Evolutionary conservation across 495 filamentous ascomycete genomes (phyloP).

Genomic region (Terfezia boudieri): DNA sequence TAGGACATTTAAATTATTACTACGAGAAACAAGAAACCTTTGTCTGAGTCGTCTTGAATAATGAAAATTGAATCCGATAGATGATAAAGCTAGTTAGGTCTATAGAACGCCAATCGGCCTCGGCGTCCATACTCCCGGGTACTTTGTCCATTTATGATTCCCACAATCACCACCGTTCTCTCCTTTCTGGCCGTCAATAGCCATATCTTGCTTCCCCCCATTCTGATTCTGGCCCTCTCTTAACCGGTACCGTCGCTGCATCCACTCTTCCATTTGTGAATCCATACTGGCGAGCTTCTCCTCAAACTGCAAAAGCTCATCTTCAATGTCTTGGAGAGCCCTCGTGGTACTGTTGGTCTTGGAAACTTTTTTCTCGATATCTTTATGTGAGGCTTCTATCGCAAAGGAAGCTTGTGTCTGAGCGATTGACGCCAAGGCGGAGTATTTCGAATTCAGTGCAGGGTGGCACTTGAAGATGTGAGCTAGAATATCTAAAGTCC

Average conservation of each 20-base stretch:
- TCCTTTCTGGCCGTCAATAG: too few species aligned
- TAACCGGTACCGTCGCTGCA: not conserved
- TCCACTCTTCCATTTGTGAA: conserved; percentile 1
- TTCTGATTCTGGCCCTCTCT: too few species aligned
- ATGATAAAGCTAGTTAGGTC: not conserved
- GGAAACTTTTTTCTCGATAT: not conserved
- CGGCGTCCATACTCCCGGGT: conserved; percentile 34
- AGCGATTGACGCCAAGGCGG: conserved; percentile 7
- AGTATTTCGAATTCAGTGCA: conserved; percentile 8
- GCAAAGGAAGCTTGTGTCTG: conserved; percentile 6
- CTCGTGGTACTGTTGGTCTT: conserved; percentile 1
- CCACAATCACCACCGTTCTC: too few species aligned
- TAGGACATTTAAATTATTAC: too few species aligned
- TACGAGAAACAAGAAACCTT: too few species aligned
- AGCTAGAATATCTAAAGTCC: conserved; percentile 13
- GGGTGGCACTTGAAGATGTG: conserved; percentile 8
- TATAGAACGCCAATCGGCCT: conserved; percentile 38
- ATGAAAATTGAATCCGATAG: too few species aligned
- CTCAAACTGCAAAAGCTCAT: conserved; percentile 15
- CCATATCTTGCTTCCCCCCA: too few species aligned
- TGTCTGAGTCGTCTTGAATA: too few species aligned
- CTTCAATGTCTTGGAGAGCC: conserved; percentile 10
- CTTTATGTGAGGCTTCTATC: not conserved
- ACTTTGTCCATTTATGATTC: conserved; percentile 26
- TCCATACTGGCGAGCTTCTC: conserved; percentile 9